Conservation (phyloP, 805 yeast genomes). For the Candida takata region DNA sequence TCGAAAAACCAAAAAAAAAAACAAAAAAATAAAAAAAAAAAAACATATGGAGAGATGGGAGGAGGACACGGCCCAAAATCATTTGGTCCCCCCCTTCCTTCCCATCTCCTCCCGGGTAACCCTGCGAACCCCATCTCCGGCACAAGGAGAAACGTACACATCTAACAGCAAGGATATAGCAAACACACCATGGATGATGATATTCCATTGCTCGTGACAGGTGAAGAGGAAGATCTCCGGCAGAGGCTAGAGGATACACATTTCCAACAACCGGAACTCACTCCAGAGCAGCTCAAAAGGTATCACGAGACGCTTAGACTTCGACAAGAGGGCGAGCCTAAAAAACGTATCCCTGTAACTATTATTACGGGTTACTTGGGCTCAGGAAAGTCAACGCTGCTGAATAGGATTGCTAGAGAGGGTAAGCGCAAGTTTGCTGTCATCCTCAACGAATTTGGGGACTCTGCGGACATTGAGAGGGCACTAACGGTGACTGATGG, state of each 20-base stretch:
- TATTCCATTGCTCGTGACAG: constrained; percentile 23
- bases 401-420: constrained; percentile 64
- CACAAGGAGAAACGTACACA: no score
- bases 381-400: constrained; percentile 84
- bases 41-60: no score
- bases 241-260: constrained; percentile 12
- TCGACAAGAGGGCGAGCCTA: constrained; percentile 5
- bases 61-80: no score
- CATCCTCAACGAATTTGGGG: constrained; percentile 88
- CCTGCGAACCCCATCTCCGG: no score
- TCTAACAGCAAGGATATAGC: no score
- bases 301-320: constrained; percentile 14
- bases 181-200: constrained; percentile 6
- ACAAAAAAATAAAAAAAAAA: no score
- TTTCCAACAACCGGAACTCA: constrained; percentile 11
- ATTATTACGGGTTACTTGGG: constrained; percentile 94
- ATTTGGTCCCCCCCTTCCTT: no score
- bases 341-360: constrained; percentile 72
- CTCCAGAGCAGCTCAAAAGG: constrained; percentile 11
- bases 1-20: no score
- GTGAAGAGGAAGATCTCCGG: constrained; percentile 18
- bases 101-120: no score
- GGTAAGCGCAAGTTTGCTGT: constrained; percentile 79
- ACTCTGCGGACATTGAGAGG: constrained; percentile 83
- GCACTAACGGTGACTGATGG: constrained; percentile 62